Evolutionary conservation across 805 yeast species (phyloP), one percentile per base, ranked within the genome.

Genomic region (Cyberlindnera misumaiensis): DNA sequence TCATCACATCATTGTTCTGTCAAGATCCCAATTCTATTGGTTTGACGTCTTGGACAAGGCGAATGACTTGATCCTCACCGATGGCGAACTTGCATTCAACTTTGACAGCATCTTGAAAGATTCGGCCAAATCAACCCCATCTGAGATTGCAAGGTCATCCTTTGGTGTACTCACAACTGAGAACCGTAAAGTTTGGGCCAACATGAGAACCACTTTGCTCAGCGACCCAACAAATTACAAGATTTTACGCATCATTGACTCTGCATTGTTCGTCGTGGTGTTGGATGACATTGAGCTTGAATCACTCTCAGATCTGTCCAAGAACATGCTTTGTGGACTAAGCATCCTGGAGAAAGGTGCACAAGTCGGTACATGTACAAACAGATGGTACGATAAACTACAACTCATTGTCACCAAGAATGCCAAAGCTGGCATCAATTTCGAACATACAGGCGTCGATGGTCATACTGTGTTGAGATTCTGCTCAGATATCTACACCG

Each of bases 361-460:
- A 35, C 97, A 88, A 63, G 81, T 83, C 26, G 97, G 97, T 42
- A 86, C 96, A 4, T 87, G 96, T 63, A 83, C 95, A 26, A 88
- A 88, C 61, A 68, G 97, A 58, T 88, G 96, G 96, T 88, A 87
- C 58, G 97, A 88, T 62, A 88, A 88, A 62, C 63, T 88, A 46
- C 96, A 88, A 60, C 71, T 88, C 47, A 88, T 88, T 38, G 76
- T 88, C 39, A 86, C 96, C 4, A 77, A 79, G 57, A 86, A 88
- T 59, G 95, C 94, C 17, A 83, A 84, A 60, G 96, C 93, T 3
- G 97, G 97, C 22, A 80, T 88, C 48, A 88, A 89, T 59, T 88
- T 88, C 56, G 97, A 88, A 55, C 93, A 88, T 55, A 83, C 97
- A 0, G 96, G 96, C 49, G 94, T 88, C 20, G 97, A 88, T 62